These are phyloP conservation scores for Rhizopus arrhizus DNA, from an alignment of 371 early-diverging fungal genomes.

Conservation along the genomic window DNA sequence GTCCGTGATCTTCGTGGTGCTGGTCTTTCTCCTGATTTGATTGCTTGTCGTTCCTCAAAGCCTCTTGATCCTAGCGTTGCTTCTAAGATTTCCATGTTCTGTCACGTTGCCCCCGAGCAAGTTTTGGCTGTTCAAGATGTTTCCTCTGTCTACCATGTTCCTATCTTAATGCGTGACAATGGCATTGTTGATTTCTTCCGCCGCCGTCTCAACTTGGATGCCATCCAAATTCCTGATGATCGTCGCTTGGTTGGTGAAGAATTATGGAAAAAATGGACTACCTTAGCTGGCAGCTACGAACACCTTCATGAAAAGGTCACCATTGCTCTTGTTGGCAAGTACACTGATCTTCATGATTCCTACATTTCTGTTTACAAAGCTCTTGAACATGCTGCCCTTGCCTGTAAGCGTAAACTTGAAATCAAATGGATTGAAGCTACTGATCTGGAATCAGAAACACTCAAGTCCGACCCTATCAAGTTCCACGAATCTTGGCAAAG, in stretches of 20 bases:
- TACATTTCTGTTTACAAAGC: constrained; percentile 97
- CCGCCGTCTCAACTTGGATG: constrained; percentile 78
- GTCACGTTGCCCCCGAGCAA: constrained; percentile 92
- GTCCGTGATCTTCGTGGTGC: constrained; percentile 94
- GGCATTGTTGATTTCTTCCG: constrained; percentile 83
- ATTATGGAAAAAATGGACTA: constrained; percentile 83
- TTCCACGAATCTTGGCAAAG: constrained; percentile 94
- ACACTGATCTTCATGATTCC: constrained; percentile 92
- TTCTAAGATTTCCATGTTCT: constrained; percentile 97
- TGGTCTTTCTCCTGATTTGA: constrained; percentile 96
- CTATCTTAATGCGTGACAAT: constrained; percentile 85
- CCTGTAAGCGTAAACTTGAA: constrained; percentile 79
- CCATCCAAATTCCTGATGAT: constrained; percentile 55
- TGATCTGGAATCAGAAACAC: constrained; percentile 80
- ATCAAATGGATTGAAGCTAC: constrained; percentile 96
- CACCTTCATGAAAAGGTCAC: constrained; percentile 84
- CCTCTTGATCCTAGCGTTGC: constrained; percentile 81
- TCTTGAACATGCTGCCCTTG: constrained; percentile 90
- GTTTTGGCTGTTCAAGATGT: constrained; percentile 94
- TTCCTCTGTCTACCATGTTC: constrained; percentile 95
- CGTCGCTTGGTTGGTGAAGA: constrained; percentile 60
- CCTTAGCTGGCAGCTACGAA: constrained; percentile 77
- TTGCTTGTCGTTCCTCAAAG: constrained; percentile 93
- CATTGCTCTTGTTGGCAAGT: constrained; percentile 97
- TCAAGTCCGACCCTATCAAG: constrained; percentile 79